These are phyloP conservation scores for Dorcoceras hygrometricum DNA, from an alignment of 257 asterid genomes.

Conservation along the genomic window DNA sequence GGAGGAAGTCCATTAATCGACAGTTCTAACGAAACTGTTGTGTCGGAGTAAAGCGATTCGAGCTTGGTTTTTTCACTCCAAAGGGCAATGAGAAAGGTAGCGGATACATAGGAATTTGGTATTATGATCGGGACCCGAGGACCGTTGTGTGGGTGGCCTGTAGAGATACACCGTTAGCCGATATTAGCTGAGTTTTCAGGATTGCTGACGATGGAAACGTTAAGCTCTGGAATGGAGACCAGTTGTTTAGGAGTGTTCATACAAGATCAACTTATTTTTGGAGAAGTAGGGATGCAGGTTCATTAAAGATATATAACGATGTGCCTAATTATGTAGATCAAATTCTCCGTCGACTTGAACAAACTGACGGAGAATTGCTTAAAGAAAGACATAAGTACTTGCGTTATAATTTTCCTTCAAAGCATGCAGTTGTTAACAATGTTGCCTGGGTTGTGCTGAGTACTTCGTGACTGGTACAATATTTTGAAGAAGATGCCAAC, in stretches of 20 bases:
- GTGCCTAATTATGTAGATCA: neutral
- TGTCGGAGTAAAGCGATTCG: constrained; percentile 38
- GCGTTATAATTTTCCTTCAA: neutral
- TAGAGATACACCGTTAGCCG: constrained; percentile 12
- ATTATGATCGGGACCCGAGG: constrained; percentile 12
- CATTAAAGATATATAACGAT: neutral
- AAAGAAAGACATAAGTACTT: fast-evolving
- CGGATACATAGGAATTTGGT: constrained; percentile 50
- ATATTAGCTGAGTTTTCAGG: constrained; percentile 11
- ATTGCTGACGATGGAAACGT: constrained; percentile 37
- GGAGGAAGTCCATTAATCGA: neutral
- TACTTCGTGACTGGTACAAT: constrained; percentile 35
- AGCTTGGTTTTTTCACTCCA: constrained; percentile 41
- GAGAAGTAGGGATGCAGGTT: constrained; percentile 27
- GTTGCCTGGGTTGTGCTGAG: constrained; percentile 30
- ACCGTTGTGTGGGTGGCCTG: constrained; percentile 55
- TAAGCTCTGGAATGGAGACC: constrained; percentile 6
- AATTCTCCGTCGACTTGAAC: neutral
- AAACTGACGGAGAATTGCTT: neutral
- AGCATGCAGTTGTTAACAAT: neutral
- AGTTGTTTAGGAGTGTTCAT: neutral
- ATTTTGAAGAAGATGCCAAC: neutral
- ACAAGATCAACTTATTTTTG: neutral
- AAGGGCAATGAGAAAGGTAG: neutral
- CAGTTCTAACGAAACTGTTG: constrained; percentile 24